These are phyloP conservation scores for Penicillium occitanis DNA, from an alignment of 2,329 filamentous ascomycete genomes.

Conservation along the genomic window DNA sequence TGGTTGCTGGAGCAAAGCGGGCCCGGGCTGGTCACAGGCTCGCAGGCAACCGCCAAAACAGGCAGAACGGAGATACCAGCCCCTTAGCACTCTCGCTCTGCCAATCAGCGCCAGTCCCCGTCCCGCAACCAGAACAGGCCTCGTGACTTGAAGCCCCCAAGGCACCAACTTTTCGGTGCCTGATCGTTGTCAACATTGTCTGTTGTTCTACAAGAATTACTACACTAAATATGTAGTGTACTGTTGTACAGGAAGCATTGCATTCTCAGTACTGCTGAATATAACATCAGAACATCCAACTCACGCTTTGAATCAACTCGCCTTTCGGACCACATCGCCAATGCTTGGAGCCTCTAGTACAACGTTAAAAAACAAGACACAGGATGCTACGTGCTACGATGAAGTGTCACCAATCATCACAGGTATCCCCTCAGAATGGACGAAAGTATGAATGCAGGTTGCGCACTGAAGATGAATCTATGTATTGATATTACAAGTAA, in stretches of 20 bases:
- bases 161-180: conserved; percentile 1
- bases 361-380: not conserved
- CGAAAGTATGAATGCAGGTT: conserved; percentile 21
- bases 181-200: not conserved
- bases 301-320: not conserved
- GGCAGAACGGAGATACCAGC: not conserved
- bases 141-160: conserved; percentile 11
- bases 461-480: not conserved
- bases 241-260: not conserved
- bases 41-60: conserved; percentile 10
- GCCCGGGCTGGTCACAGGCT: conserved; percentile 8
- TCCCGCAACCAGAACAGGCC: not conserved
- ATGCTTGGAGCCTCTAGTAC: not conserved
- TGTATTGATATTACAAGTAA: conserved; percentile 7
- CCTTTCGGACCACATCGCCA: not conserved
- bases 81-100: not conserved
- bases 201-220: not conserved
- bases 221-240: not conserved
- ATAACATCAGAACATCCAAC: not conserved
- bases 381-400: not conserved
- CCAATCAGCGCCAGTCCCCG: not conserved
- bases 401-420: not conserved
- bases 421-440: not conserved
- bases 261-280: not conserved
- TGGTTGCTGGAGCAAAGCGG: conserved; percentile 19